phyloP scores from a whole-genome alignment of 306 rosid species.

The Quercus rubra region DNA sequence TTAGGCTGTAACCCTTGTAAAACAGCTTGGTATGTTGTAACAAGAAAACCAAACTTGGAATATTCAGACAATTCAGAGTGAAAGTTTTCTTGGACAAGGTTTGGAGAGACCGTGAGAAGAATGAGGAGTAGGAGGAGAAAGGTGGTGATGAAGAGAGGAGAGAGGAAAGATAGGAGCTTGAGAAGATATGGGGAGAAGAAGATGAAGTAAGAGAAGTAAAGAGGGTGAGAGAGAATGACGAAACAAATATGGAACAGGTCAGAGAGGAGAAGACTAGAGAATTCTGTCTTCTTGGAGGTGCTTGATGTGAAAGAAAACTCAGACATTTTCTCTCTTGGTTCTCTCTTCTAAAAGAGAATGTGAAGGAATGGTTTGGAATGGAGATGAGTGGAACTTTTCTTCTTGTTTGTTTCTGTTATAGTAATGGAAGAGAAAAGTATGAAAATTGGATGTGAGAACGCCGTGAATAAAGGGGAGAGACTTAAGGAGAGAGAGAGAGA shows the following conservation, averaged over 20 bases:
- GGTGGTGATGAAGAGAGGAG: constrained; percentile 80
- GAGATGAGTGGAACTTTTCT: constrained; percentile 22
- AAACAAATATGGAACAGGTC: constrained; percentile 40
- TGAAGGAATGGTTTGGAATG: constrained; percentile 15
- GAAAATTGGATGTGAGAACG: constrained; percentile 43
- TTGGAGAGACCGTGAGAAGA: constrained; percentile 53
- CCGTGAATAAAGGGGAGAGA: constrained; percentile 89
- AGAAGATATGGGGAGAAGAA: constrained; percentile 80
- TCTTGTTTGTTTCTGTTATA: constrained; percentile 23
- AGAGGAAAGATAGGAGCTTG: constrained; percentile 75
- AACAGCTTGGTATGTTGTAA: constrained; percentile 33
- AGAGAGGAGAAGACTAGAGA: constrained; percentile 38
- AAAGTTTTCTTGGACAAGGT: constrained; percentile 22
- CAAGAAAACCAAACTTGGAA: constrained; percentile 38
- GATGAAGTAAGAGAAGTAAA: constrained; percentile 78
- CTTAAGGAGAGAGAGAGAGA: constrained; percentile 25
- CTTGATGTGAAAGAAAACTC: constrained; percentile 43
- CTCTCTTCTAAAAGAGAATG: constrained; percentile 18
- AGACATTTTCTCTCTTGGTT: constrained; percentile 40
- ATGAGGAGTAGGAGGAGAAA: constrained; percentile 63
- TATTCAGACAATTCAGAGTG: constrained; percentile 28
- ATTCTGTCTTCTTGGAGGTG: constrained; percentile 38
- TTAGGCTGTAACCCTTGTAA: constrained; percentile 29
- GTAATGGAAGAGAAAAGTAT: constrained; percentile 27
- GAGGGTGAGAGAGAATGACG: constrained; percentile 76